phyloP scores from a whole-genome alignment of 495 filamentous ascomycete species.

The Neurospora sp. region DNA sequence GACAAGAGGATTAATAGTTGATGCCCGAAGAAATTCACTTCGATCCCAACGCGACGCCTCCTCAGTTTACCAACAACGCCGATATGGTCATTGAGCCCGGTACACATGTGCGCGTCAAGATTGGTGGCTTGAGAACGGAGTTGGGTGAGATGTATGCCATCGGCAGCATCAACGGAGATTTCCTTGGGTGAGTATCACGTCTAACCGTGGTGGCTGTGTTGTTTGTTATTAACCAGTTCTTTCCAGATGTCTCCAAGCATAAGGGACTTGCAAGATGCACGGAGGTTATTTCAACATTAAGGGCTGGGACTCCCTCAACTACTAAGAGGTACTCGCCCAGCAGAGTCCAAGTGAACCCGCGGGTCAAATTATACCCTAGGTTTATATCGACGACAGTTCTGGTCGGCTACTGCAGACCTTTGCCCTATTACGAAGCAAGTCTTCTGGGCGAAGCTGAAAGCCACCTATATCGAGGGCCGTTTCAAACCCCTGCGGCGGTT shows the following conservation, averaged over 20 bases:
- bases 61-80: constrained; percentile 75
- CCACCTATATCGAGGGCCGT: background rate
- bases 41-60: constrained; percentile 80
- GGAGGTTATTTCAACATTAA: background rate
- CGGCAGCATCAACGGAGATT: constrained; percentile 89
- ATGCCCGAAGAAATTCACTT: constrained; percentile 89
- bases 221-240: background rate
- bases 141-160: constrained; percentile 92
- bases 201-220: background rate
- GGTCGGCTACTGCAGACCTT: background rate
- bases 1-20: constrained; percentile 44
- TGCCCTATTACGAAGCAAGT: background rate
- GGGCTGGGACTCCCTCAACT: background rate
- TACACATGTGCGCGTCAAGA: constrained; percentile 84
- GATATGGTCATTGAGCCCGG: constrained; percentile 91
- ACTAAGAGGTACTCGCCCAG: background rate
- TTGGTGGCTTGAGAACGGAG: constrained; percentile 84
- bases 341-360: background rate
- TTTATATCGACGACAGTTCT: background rate
- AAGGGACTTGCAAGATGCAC: background rate
- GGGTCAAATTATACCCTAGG: background rate
- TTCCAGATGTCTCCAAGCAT: background rate
- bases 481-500: background rate
- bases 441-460: background rate
- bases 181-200: constrained; percentile 36